Conservation (phyloP, 352 stramenopile species). For the Blastocystis sp. region DNA sequence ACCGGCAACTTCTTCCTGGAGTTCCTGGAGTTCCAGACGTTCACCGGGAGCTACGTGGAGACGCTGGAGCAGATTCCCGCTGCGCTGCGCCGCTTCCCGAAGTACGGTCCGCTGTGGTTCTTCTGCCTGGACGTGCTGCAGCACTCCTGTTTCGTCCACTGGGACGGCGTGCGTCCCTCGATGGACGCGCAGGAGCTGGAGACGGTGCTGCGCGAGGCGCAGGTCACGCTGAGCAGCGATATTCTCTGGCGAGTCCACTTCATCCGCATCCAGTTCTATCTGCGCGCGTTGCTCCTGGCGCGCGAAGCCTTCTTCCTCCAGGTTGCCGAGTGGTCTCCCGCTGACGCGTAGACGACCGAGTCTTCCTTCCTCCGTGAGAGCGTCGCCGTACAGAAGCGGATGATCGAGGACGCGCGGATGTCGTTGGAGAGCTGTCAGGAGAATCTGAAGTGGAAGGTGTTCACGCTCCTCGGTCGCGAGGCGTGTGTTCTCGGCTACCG, state of each 20-base stretch:
- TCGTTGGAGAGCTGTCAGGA: constrained; percentile 67
- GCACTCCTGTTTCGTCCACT: constrained; percentile 41
- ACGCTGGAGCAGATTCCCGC: constrained; percentile 68
- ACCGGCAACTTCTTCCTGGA: constrained; percentile 71
- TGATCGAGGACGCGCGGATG: constrained; percentile 57
- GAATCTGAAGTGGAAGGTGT: constrained; percentile 75
- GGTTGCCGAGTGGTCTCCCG: not conserved
- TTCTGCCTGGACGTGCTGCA: constrained; percentile 71
- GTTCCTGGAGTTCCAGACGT: constrained; percentile 67
- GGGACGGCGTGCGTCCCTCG: not conserved
- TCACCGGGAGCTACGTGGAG: constrained; percentile 62
- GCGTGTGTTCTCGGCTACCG: constrained; percentile 60
- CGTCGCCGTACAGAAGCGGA: not conserved
- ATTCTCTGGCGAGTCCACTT: not conserved
- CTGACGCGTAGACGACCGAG: not conserved
- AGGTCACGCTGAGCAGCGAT: not conserved
- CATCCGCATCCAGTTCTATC: not conserved
- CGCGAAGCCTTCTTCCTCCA: not conserved
- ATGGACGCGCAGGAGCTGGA: not conserved
- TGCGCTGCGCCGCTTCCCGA: constrained; percentile 68
- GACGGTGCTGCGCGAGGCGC: not conserved
- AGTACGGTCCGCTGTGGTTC: constrained; percentile 78
- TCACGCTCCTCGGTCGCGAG: constrained; percentile 61
- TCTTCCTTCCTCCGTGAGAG: not conserved
- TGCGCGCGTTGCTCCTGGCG: too few relatives aligned